Evolutionary conservation across 306 rosid species (phyloP).

Genomic region (Gynostemma pentaphyllum): DNA sequence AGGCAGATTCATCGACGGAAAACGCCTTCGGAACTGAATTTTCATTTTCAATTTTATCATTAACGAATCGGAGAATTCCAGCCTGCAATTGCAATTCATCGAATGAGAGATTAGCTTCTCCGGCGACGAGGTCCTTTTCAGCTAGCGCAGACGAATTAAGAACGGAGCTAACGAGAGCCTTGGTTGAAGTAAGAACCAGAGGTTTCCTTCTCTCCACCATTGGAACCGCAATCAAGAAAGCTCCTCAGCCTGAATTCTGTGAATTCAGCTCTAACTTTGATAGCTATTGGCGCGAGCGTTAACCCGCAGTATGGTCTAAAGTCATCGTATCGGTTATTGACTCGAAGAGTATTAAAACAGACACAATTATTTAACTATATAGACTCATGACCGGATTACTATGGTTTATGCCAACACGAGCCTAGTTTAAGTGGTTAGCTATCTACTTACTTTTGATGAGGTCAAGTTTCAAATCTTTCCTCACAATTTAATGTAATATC

Average conservation of each 20-base stretch:
- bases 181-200: conserved; percentile 62
- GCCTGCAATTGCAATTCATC: conserved; percentile 26
- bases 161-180: conserved; percentile 35
- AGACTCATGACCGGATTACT: too few species aligned
- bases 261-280: background rate
- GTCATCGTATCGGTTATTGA: too few species aligned
- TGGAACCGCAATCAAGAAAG: background rate
- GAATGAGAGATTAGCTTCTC: conserved; percentile 1
- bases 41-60: conserved; percentile 9
- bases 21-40: conserved; percentile 18
- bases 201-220: conserved; percentile 86
- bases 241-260: background rate
- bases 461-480: too few species aligned
- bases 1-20: conserved; percentile 52
- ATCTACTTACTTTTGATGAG: too few species aligned
- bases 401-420: too few species aligned
- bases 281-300: background rate
- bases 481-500: too few species aligned
- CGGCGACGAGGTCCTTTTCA: conserved; percentile 8
- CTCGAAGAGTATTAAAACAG: too few species aligned
- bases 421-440: too few species aligned
- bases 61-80: conserved; percentile 50
- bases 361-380: too few species aligned
- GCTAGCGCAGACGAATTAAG: conserved; percentile 18
- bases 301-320: background rate